Percentiles rank a stretch among this genome's conserved stretches.
phyloP scores from a whole-genome alignment of 2,329 filamentous ascomycete species.

The Fusarium brevicatenulatum region DNA sequence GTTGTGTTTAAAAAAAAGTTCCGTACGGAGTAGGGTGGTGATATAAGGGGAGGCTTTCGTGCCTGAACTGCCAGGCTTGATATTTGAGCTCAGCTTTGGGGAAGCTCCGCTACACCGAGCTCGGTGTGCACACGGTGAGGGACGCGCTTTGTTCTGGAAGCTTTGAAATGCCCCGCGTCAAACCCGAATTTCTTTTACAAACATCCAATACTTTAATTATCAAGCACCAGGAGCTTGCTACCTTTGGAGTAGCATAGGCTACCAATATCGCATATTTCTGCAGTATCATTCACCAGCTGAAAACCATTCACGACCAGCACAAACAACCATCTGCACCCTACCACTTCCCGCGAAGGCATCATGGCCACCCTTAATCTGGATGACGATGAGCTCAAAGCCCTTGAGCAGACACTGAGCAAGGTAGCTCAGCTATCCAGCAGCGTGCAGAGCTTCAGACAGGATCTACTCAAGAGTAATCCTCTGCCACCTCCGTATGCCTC shows the following conservation, averaged over 20 bases:
- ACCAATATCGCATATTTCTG: background rate
- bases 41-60: constrained; percentile 4
- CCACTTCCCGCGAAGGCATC: background rate
- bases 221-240: background rate
- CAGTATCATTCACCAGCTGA: background rate
- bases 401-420: constrained; percentile 76
- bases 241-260: background rate
- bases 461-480: constrained; percentile 70
- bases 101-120: constrained; percentile 1
- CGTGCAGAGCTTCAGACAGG: constrained; percentile 70
- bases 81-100: background rate
- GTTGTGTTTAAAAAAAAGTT: background rate
- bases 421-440: constrained; percentile 75
- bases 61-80: constrained; percentile 24
- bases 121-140: constrained; percentile 12
- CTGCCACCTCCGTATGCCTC: constrained; percentile 70
- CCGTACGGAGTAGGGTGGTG: constrained; percentile 19
- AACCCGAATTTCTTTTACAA: background rate
- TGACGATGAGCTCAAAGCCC: constrained; percentile 71
- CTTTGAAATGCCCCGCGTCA: constrained; percentile 27
- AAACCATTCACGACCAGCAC: background rate
- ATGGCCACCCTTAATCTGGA: constrained; percentile 61
- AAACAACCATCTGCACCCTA: background rate
- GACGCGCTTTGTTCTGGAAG: constrained; percentile 25
- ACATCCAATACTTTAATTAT: background rate